These are phyloP conservation scores for Neospermospora avenae DNA, from an alignment of 2,329 filamentous ascomycete species.

Conservation along the genomic window DNA sequence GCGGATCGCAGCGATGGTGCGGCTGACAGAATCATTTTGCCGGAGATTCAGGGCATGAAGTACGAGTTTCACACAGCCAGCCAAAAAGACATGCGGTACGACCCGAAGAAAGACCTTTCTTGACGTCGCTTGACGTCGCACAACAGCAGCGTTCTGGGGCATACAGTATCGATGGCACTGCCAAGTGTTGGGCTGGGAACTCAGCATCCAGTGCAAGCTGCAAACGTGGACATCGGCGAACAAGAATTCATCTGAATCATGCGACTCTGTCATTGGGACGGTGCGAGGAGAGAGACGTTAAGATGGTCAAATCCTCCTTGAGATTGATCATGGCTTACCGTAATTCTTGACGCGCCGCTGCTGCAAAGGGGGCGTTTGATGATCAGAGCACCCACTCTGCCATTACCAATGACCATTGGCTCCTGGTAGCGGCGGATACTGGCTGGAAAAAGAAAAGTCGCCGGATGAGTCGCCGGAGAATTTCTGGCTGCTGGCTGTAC, in stretches of 20 bases:
- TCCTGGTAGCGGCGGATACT: too few species aligned
- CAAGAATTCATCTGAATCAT: not conserved
- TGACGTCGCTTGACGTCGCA: not conserved
- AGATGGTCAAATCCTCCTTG: not conserved
- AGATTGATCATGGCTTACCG: too few species aligned
- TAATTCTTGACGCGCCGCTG: too few species aligned
- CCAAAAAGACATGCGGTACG: not conserved
- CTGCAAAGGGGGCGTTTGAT: not conserved
- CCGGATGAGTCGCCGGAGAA: not conserved
- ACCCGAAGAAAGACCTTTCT: not conserved
- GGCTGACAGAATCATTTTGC: not conserved
- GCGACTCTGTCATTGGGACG: not conserved
- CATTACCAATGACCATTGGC: too few species aligned
- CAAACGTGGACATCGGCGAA: not conserved
- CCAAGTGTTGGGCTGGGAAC: not conserved
- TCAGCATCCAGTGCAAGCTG: not conserved
- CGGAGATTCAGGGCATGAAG: constrained; percentile 1
- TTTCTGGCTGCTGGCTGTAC: not conserved
- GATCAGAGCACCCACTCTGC: not conserved
- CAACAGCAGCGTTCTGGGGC: not conserved
- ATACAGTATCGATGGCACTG: not conserved
- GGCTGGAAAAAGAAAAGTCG: too few species aligned
- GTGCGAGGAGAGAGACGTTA: not conserved
- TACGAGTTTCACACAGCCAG: constrained; percentile 2
- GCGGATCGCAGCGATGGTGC: constrained; percentile 2